A percentile compares a stretch with the other conserved stretches of the same genome.
These are phyloP conservation scores for Brachypodium distachyon DNA, from an alignment of 202 grass and related monocot species.

Conservation along the genomic window DNA sequence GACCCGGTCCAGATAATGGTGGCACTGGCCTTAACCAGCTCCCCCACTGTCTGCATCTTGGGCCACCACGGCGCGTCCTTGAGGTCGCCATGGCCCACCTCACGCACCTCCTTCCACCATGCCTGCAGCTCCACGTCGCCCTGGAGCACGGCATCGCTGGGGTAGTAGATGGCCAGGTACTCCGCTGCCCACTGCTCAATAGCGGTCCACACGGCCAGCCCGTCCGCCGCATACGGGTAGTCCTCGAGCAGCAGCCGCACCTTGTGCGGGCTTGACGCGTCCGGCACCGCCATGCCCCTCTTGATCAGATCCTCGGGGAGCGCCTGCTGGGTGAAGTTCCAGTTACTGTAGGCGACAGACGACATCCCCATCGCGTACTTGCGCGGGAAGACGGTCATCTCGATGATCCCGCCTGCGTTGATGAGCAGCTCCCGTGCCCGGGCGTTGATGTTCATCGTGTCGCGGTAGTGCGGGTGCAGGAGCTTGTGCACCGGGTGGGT, in stretches of 20 bases:
- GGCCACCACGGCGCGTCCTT: constrained; percentile 39
- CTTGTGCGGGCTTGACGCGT: constrained; percentile 26
- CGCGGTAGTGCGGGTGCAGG: constrained; percentile 36
- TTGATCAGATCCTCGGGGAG: constrained; percentile 49
- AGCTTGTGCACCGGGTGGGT: constrained; percentile 48
- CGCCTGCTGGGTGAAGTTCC: constrained; percentile 41
- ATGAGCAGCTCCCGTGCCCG: constrained; percentile 49
- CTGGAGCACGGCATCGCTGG: background rate
- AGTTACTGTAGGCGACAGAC: constrained; percentile 32
- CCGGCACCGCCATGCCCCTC: constrained; percentile 43
- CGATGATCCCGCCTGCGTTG: constrained; percentile 44
- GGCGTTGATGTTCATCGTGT: constrained; percentile 58
- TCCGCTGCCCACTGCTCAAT: constrained; percentile 39
- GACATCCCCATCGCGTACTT: constrained; percentile 41
- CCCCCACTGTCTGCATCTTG: constrained; percentile 4
- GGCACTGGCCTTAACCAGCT: constrained; percentile 21
- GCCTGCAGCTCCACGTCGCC: constrained; percentile 27
- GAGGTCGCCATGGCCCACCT: constrained; percentile 44
- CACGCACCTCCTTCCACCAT: constrained; percentile 44
- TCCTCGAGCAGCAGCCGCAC: constrained; percentile 42
- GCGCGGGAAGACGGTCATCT: constrained; percentile 31
- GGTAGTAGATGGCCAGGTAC: constrained; percentile 31
- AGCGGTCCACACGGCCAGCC: constrained; percentile 30
- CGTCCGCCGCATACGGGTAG: constrained; percentile 48
- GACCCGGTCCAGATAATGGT: constrained; percentile 44